Evolutionary conservation across 345 rosid genomes (phyloP).

Genomic region (Euclidium syriacum): DNA sequence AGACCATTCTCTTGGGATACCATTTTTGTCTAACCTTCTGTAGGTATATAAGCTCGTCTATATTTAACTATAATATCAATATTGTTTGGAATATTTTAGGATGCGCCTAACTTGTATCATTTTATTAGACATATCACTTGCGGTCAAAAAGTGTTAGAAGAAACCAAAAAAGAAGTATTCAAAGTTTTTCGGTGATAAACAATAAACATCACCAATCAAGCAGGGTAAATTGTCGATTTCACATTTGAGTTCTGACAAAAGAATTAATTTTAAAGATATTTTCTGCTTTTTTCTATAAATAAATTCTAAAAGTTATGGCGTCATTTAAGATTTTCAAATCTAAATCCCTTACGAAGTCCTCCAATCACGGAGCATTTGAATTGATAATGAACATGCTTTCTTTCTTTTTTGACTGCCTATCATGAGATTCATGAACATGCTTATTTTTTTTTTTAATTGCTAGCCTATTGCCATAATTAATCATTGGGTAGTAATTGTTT

Average conservation of each 20-base stretch:
- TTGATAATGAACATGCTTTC: not conserved
- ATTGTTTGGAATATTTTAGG: not conserved
- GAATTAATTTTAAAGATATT: not conserved
- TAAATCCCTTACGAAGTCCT: not conserved
- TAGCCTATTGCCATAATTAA: not conserved
- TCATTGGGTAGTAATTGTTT: too few species aligned
- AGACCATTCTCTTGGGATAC: not conserved
- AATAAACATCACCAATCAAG: constrained; percentile 4
- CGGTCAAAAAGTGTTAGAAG: not conserved
- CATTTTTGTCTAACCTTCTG: not conserved
- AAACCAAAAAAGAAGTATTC: not conserved
- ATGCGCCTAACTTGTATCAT: constrained; percentile 1
- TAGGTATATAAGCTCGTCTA: not conserved
- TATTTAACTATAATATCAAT: not conserved
- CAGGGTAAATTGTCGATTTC: not conserved
- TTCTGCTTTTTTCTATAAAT: too few species aligned
- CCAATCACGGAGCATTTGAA: constrained; percentile 9
- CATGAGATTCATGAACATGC: too few species aligned
- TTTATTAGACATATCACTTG: not conserved
- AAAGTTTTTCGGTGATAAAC: not conserved
- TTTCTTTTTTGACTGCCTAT: too few species aligned
- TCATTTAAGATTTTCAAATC: not conserved
- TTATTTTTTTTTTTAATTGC: too few species aligned
- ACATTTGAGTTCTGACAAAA: not conserved
- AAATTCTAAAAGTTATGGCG: not conserved